A percentile compares a stretch with the other conserved stretches of the same genome.
These are phyloP conservation scores for Kingdonia uniflora DNA, from an alignment of 164 flowering plant genomes.

Conservation along the genomic window DNA sequence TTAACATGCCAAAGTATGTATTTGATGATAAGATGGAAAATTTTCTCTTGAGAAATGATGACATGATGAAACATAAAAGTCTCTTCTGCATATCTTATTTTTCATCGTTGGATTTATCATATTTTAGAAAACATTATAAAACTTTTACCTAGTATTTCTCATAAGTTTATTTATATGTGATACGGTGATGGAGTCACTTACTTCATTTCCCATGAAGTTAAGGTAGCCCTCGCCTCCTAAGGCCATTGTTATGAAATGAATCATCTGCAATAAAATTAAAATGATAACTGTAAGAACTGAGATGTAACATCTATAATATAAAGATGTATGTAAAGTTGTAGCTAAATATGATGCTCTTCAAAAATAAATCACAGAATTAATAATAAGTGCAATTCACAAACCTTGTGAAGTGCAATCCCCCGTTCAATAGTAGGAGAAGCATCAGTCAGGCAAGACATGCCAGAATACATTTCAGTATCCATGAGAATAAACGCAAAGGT, in stretches of 20 bases:
- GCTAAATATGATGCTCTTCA: too few species aligned
- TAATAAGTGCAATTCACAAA: conserved; percentile 17
- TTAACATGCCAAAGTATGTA: too few species aligned
- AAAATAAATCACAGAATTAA: too few species aligned
- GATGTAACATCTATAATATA: too few species aligned
- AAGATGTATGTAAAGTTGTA: too few species aligned
- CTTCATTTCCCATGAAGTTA: conserved; percentile 99
- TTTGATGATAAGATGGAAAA: too few species aligned
- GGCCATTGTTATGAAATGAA: conserved; percentile 92
- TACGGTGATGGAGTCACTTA: conserved; percentile 13
- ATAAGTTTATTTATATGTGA: not conserved
- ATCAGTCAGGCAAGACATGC: conserved; percentile 76
- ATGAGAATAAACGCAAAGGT: conserved; percentile 82
- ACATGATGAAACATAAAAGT: too few species aligned
- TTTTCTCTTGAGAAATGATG: too few species aligned
- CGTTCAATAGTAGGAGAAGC: conserved; percentile 77
- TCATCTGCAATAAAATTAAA: conserved; percentile 52
- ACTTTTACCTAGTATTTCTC: too few species aligned
- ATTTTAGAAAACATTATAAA: too few species aligned
- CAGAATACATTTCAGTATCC: conserved; percentile 92
- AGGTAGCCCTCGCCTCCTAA: conserved; percentile 98
- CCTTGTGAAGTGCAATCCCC: conserved; percentile 98
- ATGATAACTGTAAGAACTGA: not conserved
- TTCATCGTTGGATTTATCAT: too few species aligned
- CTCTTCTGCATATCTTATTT: too few species aligned